Evolutionary conservation across 352 stramenopile genomes (phyloP), one percentile per base, ranked within the genome.

Genomic region (Phytopythium boreale): DNA sequence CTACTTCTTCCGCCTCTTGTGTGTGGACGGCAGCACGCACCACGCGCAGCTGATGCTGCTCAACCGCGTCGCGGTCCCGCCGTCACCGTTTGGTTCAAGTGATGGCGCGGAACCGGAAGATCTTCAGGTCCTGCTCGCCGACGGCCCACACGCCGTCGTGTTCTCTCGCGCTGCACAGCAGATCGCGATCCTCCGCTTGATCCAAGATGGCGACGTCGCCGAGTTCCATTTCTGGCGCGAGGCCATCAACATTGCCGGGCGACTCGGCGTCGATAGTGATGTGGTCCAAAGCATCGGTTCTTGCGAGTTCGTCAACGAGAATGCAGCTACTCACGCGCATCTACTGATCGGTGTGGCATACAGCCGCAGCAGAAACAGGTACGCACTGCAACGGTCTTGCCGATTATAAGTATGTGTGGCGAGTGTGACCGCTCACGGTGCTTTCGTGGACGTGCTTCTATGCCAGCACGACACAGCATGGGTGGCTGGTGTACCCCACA

Each of bases 101-200:
- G 7, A 11, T 46, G 36, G 36, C 6, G 14, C 36, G 15, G 43
- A 17, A 2, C 49, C 19, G 8, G 56, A 61, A 4, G 50, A 53
- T 9, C 44, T 79, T 20, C 74, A 83, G 20, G 57, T 75, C 44
- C 65, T 73, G 43, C 7, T 84, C 27, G 60, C 57, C 6, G 72
- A 85, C 31, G 79, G 79, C 47, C 79, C 79, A 1, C 52, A 72
- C 34, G 58, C 72, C 15, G n/a, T 84, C 19, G 58, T 84, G 10
- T 74, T 76, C 63, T 31, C 74, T 10, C 44, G 44, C 36, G 0
- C 47, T 1, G 20, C 53, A 2, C 52, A 61, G 4, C 39, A 64
- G 20, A 27, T 74, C 3, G 46, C 55, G 2, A 47, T 61, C 2
- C 22, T 61, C n/a, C n/a, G 36, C 14, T 15, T 51, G 26, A 11